Evolutionary conservation across 2,329 filamentous ascomycete species (phyloP).

Genomic region (Orbilia javanica): DNA sequence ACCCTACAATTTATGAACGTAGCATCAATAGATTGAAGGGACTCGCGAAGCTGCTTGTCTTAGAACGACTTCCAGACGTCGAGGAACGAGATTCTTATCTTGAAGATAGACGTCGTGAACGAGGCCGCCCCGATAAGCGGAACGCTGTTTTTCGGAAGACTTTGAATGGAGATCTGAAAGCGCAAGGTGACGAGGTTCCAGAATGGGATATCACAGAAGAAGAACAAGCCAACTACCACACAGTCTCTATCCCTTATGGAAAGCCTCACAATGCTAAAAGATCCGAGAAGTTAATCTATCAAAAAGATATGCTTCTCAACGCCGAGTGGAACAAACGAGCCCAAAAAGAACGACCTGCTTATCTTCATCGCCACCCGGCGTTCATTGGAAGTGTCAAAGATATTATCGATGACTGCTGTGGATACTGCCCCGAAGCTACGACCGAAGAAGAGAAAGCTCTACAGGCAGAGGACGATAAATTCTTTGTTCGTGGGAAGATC

Average conservation of each 20-base stretch:
- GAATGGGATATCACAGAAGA: constrained; percentile 81
- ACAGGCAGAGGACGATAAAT: constrained; percentile 77
- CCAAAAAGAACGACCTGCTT: constrained; percentile 77
- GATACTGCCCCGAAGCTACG: constrained; percentile 77
- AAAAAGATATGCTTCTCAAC: constrained; percentile 83
- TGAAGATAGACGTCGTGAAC: constrained; percentile 76
- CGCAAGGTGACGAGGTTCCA: constrained; percentile 75
- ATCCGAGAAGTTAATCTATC: constrained; percentile 85
- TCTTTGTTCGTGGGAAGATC: constrained; percentile 79
- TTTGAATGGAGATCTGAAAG: constrained; percentile 79
- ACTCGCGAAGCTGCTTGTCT: constrained; percentile 80
- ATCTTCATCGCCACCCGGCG: constrained; percentile 82
- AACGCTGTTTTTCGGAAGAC: constrained; percentile 64
- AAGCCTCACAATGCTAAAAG: constrained; percentile 71
- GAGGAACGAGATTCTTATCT: constrained; percentile 78
- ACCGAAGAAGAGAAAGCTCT: constrained; percentile 79
- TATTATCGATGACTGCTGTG: constrained; percentile 84
- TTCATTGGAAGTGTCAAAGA: constrained; percentile 84
- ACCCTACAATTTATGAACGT: constrained; percentile 88
- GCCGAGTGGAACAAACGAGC: constrained; percentile 80
- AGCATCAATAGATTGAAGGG: constrained; percentile 81
- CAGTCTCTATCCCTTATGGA: constrained; percentile 79
- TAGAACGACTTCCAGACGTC: constrained; percentile 80
- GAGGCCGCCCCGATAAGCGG: constrained; percentile 73
- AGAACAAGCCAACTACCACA: constrained; percentile 83